These are phyloP conservation scores for Coemansia sp. DNA, from an alignment of 192 early-diverging fungal genomes.

Conservation along the genomic window DNA sequence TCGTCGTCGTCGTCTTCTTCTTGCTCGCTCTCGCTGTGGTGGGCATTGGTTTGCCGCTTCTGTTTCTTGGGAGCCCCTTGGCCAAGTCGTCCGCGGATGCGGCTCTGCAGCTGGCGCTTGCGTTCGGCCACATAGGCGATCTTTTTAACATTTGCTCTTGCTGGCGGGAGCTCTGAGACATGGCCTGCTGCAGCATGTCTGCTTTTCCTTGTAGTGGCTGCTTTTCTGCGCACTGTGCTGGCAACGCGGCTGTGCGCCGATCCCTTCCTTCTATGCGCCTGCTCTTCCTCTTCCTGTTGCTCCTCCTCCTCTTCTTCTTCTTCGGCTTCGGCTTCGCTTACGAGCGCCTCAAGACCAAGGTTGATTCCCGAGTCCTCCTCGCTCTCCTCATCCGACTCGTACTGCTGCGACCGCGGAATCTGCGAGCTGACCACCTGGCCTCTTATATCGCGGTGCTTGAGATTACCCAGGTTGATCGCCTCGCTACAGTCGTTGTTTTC, in stretches of 20 bases:
- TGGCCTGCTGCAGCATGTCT: neutral
- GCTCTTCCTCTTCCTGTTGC: constrained; percentile 3
- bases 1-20: neutral
- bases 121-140: neutral
- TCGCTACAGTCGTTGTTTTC: constrained; percentile 61
- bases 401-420: constrained; percentile 32
- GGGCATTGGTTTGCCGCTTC: neutral
- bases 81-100: neutral
- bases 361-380: constrained; percentile 7
- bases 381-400: constrained; percentile 9
- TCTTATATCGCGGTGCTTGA: constrained; percentile 71
- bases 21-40: neutral
- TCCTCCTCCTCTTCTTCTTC: neutral
- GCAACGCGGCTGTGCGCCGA: neutral
- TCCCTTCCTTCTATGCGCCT: neutral
- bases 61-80: neutral
- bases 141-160: neutral
- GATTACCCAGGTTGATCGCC: constrained; percentile 54
- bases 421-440: constrained; percentile 70
- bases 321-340: constrained; percentile 6
- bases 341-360: neutral
- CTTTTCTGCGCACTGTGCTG: too few relatives aligned
- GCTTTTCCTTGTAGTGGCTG: neutral
- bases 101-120: neutral
- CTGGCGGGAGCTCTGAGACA: neutral